Conservation (phyloP, 345 rosid species). For the Conringia planisiliqua region DNA sequence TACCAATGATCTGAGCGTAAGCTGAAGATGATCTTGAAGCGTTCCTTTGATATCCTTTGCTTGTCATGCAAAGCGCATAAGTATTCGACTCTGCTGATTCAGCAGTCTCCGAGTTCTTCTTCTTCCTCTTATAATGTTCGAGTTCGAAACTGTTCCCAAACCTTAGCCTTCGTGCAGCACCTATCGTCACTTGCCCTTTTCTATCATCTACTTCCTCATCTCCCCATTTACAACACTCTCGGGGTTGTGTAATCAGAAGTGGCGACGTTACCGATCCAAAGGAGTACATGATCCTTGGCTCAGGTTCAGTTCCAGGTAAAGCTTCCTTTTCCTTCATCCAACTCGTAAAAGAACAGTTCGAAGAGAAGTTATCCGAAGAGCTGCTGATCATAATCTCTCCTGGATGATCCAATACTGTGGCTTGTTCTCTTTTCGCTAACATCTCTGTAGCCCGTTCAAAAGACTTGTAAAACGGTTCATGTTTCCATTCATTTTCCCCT, state of each 20-base stretch:
- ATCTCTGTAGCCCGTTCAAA: slow-evolving; percentile 52
- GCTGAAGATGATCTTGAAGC: slow-evolving; percentile 20
- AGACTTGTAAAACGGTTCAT: slow-evolving; percentile 50
- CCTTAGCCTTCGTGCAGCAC: slow-evolving; percentile 29
- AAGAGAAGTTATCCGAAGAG: slow-evolving; percentile 25
- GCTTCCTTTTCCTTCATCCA: neutral
- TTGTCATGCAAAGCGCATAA: neutral
- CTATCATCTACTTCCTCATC: slow-evolving; percentile 18
- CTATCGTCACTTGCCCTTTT: neutral
- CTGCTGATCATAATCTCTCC: neutral
- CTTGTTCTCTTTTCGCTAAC: slow-evolving; percentile 41
- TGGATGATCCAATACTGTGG: neutral
- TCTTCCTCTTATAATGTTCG: neutral
- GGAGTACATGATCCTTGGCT: neutral
- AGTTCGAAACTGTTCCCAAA: neutral
- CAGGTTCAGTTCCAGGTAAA: neutral
- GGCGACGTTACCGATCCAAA: slow-evolving; percentile 8
- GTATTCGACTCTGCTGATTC: slow-evolving; percentile 6
- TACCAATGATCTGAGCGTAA: neutral
- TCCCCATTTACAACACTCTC: slow-evolving; percentile 2
- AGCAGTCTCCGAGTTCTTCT: neutral
- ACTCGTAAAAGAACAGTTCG: neutral
- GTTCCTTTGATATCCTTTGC: neutral
- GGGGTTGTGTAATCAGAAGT: slow-evolving; percentile 36
- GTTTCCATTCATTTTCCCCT: slow-evolving; percentile 29